Conservation (phyloP, 148 eudicot species). For the Spergularia marina region DNA sequence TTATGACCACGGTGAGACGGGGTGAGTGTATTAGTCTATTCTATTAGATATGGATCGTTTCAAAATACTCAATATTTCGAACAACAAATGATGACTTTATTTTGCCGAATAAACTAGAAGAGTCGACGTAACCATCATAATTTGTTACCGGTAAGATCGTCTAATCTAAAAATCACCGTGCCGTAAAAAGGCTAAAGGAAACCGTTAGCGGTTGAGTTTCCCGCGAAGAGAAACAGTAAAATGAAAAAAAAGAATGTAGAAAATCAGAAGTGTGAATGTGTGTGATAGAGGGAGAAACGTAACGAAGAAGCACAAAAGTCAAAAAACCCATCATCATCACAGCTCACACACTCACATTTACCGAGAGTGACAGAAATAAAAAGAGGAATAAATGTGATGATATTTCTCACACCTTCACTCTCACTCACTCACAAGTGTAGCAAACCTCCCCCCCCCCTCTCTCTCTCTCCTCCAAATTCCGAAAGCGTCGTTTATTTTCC, state of each 20-base stretch:
- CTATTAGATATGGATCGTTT: too few species aligned
- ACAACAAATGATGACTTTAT: too few species aligned
- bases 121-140: too few species aligned
- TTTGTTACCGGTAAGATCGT: too few species aligned
- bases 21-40: too few species aligned
- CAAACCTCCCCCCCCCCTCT: background rate
- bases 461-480: background rate
- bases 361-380: background rate
- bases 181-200: background rate
- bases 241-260: background rate
- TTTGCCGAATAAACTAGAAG: too few species aligned
- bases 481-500: too few species aligned
- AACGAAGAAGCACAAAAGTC: conserved; percentile 6
- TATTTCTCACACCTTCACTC: background rate
- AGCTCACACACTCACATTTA: background rate
- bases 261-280: too few species aligned
- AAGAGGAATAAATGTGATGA: background rate
- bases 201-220: conserved; percentile 1
- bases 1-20: too few species aligned
- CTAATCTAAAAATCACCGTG: background rate
- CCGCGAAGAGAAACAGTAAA: background rate
- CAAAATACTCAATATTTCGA: too few species aligned
- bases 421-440: too few species aligned
- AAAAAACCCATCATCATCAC: background rate
- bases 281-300: too few species aligned